phyloP scores from a whole-genome alignment of 306 rosid species.

The Prunus mira region DNA sequence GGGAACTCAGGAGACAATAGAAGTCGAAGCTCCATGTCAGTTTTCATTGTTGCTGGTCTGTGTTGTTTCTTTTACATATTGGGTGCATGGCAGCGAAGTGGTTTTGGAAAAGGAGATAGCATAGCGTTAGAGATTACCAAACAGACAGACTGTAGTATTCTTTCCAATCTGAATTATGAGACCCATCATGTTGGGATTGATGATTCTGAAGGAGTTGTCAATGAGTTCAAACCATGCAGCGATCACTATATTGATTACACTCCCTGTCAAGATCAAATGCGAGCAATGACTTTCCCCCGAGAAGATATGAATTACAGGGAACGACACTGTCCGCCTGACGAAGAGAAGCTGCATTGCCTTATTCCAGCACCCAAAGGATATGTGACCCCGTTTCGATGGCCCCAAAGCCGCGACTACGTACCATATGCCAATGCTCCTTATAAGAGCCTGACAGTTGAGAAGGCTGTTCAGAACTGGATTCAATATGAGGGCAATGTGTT shows the following conservation, averaged over 20 bases:
- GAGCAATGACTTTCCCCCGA: conserved; percentile 72
- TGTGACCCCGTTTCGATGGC: conserved; percentile 75
- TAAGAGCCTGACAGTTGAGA: conserved; percentile 76
- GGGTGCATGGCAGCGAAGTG: conserved; percentile 89
- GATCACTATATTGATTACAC: conserved; percentile 57
- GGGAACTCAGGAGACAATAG: conserved; percentile 63
- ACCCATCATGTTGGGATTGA: conserved; percentile 55
- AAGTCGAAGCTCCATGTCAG: conserved; percentile 40
- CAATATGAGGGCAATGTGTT: conserved; percentile 81
- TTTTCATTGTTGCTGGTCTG: conserved; percentile 57
- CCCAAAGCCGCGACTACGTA: conserved; percentile 76
- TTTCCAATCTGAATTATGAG: conserved; percentile 61
- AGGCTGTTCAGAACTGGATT: conserved; percentile 91
- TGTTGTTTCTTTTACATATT: conserved; percentile 78
- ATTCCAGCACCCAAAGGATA: conserved; percentile 79
- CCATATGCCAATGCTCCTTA: conserved; percentile 80
- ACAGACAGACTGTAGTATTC: conserved; percentile 68
- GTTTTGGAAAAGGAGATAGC: conserved; percentile 85
- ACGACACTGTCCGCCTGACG: conserved; percentile 73
- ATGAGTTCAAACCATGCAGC: conserved; percentile 53
- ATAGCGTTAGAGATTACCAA: conserved; percentile 69
- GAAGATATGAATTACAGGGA: conserved; percentile 76
- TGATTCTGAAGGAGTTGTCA: conserved; percentile 29
- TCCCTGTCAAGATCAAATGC: conserved; percentile 71
- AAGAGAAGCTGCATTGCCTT: conserved; percentile 69